A percentile compares a stretch with the other conserved stretches of the same genome.
Evolutionary conservation across 1,139 yeast genomes (phyloP).

Genomic region (Magnusiomyces tetraspermus): DNA sequence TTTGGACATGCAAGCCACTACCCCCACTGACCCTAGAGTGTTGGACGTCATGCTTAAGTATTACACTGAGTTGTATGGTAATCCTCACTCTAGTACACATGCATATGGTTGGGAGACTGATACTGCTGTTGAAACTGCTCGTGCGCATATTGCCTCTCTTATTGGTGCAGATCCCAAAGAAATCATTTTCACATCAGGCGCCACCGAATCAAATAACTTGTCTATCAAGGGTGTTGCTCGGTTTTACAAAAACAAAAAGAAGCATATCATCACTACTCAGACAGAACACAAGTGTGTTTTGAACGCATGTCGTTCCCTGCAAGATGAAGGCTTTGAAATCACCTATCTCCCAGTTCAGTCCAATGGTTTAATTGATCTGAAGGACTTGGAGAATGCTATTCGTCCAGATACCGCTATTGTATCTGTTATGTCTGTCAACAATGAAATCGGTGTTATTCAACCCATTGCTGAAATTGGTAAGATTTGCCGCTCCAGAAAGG

Average conservation of each 20-base stretch:
- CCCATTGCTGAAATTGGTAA: conserved; percentile 90
- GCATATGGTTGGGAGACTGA: conserved; percentile 99
- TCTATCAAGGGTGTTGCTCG: conserved; percentile 92
- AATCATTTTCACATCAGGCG: conserved; percentile 94
- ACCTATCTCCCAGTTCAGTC: conserved; percentile 78
- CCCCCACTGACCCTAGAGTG: conserved; percentile 96
- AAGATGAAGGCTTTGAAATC: conserved; percentile 94
- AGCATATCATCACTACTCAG: conserved; percentile 89
- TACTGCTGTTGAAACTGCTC: conserved; percentile 77
- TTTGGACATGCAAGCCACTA: conserved; percentile 93
- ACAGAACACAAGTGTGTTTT: conserved; percentile 97
- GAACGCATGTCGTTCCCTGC: conserved; percentile 90
- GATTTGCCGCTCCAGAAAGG: conserved; percentile 75
- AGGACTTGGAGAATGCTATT: conserved; percentile 70
- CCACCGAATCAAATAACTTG: conserved; percentile 95
- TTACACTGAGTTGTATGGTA: conserved; percentile 90
- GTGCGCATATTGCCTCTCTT: conserved; percentile 69
- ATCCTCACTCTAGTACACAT: conserved; percentile 95
- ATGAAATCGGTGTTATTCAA: conserved; percentile 96
- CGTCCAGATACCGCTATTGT: conserved; percentile 88
- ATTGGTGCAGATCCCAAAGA: conserved; percentile 95
- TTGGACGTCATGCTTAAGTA: conserved; percentile 87
- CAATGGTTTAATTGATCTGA: conserved; percentile 73
- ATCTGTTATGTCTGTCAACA: conserved; percentile 95
- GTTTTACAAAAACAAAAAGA: conserved; percentile 80